Conservation (phyloP, 441 rosid species). For the Rhodomyrtus psidioides region DNA sequence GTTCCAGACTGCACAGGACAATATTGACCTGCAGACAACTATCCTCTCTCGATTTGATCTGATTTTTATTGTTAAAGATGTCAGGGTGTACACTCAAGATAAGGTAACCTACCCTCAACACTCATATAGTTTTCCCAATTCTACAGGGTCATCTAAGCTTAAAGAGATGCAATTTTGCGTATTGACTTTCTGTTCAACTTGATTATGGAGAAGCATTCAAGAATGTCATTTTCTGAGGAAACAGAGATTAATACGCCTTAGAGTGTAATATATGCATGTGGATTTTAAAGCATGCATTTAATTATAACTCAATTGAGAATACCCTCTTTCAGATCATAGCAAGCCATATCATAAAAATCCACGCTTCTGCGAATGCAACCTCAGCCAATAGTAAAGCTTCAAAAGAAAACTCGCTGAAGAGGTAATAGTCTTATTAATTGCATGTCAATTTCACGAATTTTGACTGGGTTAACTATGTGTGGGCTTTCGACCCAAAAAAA, state of each 20-base stretch:
- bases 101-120: conserved; percentile 36
- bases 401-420: conserved; percentile 90
- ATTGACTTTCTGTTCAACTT: not conserved
- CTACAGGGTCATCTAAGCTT: not conserved
- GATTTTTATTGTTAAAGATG: conserved; percentile 91
- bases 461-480: not conserved
- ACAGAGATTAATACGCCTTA: not conserved
- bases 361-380: conserved; percentile 75
- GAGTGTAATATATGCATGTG: not conserved
- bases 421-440: conserved; percentile 28
- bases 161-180: not conserved
- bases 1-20: conserved; percentile 88
- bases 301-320: not conserved
- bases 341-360: conserved; percentile 85
- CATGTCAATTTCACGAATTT: not conserved
- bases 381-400: conserved; percentile 39
- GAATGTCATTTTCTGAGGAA: not conserved
- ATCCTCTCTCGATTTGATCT: conserved; percentile 96
- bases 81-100: conserved; percentile 76
- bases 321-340: conserved; percentile 65
- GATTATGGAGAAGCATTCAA: not conserved
- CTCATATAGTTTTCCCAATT: not conserved
- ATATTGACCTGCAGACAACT: conserved; percentile 94
- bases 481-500: not conserved
- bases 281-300: not conserved